phyloP scores from a whole-genome alignment of 345 rosid genomes.

The Balakata baccata region DNA sequence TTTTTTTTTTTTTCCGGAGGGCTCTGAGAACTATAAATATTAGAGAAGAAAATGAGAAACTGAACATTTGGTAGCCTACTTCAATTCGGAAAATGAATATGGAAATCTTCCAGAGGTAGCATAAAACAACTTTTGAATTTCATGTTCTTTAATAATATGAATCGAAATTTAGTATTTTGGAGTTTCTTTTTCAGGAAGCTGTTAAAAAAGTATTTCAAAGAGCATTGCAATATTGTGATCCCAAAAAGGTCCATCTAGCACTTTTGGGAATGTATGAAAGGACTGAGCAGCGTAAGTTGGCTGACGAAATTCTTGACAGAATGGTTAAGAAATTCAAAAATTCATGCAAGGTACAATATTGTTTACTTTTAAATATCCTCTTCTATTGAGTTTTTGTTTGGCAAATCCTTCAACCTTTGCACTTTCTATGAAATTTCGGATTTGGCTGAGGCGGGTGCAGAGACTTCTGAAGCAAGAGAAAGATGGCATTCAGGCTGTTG shows the following conservation, averaged over 20 bases:
- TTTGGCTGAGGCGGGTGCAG: conserved; percentile 73
- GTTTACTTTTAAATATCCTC: conserved; percentile 2
- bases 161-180: not conserved
- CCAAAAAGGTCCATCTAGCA: conserved; percentile 71
- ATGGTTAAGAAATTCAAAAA: conserved; percentile 84
- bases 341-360: conserved; percentile 72
- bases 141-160: not conserved
- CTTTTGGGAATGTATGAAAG: conserved; percentile 82
- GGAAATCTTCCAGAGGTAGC: conserved; percentile 93
- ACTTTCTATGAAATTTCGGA: conserved; percentile 35
- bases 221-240: conserved; percentile 85
- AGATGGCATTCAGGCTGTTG: conserved; percentile 63
- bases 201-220: conserved; percentile 75
- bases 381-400: not conserved
- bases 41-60: conserved; percentile 91
- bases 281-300: conserved; percentile 71
- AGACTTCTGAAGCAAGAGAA: conserved; percentile 47
- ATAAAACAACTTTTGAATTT: not conserved
- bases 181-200: conserved; percentile 57
- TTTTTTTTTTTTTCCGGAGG: conserved; percentile 41
- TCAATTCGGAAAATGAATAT: conserved; percentile 86
- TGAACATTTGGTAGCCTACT: conserved; percentile 94
- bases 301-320: conserved; percentile 65
- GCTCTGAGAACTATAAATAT: conserved; percentile 80
- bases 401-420: not conserved